Evolutionary conservation across 2,329 filamentous ascomycete species (phyloP).

Genomic region (Talaromyces verruculosus): DNA sequence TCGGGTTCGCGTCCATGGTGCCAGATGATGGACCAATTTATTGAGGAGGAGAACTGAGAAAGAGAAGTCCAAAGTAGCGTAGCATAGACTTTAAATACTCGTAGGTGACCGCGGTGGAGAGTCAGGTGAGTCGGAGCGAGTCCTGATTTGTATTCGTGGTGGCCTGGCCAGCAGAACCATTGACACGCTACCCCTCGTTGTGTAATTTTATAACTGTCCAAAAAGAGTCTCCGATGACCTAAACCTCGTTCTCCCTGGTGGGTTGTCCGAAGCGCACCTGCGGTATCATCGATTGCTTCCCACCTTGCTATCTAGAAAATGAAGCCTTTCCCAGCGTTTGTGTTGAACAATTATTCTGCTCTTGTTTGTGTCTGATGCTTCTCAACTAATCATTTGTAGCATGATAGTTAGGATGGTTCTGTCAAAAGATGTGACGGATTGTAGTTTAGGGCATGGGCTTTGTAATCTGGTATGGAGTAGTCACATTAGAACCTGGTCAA

Average conservation of each 20-base stretch:
- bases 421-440: background rate
- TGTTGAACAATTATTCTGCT: background rate
- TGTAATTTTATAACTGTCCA: background rate
- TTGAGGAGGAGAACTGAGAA: background rate
- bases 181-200: background rate
- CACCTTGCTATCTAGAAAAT: background rate
- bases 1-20: constrained; percentile 43
- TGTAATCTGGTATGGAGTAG: background rate
- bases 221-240: background rate
- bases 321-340: background rate
- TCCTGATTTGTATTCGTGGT: background rate
- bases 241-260: background rate
- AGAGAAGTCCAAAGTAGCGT: background rate
- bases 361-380: background rate
- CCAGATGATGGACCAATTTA: background rate
- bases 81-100: background rate
- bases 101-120: background rate
- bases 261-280: background rate
- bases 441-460: background rate
- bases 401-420: background rate
- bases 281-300: background rate
- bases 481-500: background rate
- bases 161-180: constrained; percentile 1
- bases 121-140: background rate
- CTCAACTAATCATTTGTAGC: background rate